Base-by-base conservation (phyloP, 2,329 filamentous ascomycete genomes). In the Plectosphaerella plurivora region DNA sequence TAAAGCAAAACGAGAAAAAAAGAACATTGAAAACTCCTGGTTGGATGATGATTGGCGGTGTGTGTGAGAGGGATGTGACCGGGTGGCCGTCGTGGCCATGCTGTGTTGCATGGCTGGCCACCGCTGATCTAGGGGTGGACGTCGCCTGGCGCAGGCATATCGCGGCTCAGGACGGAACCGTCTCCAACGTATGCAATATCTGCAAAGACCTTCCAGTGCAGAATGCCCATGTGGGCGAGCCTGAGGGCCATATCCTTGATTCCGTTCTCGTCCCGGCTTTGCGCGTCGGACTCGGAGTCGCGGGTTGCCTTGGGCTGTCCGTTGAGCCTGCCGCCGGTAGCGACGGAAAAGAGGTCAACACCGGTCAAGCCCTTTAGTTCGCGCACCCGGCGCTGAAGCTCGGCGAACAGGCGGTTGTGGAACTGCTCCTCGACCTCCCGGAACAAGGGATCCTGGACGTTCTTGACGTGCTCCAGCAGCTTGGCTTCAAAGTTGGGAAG, bases 151-250 rank as follows among this genome's bases (percentile, higher is more conserved):
- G 41, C 15, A 44, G 41, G 41, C 41, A 44, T 44, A 18, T 20
- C 16, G 10, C 16, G 41, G 41, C 16, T 44, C 41, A 44, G 10
- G 16, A 18, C 18, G 10, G 41, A 44, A 12, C 41, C 41, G 41
- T 44, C 18, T 24, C 68, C 68, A 14, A 71, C 58, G 65, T 96
- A 96, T 12, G 88, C 83, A 50, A 96, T 74, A 2, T 83, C 82
- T 2, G 82, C 81, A 91, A 92, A 97, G 3, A 96, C 87, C 47
- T 89, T 82, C 91, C 92, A 97, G 69, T 97, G 91, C 22, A 97
- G 73, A 6, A 94, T 78, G 14, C 89, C 84, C 45, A 97, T 83
- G 63, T 97, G 93, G 6, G 90, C 87, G 49, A 96, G 77, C 45
- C 89, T 84, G 45, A 85, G 87, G 1, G 89, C 84, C 66, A 96